Conservation (phyloP, 2,329 filamentous ascomycete species). For the Diaporthe velutina region DNA sequence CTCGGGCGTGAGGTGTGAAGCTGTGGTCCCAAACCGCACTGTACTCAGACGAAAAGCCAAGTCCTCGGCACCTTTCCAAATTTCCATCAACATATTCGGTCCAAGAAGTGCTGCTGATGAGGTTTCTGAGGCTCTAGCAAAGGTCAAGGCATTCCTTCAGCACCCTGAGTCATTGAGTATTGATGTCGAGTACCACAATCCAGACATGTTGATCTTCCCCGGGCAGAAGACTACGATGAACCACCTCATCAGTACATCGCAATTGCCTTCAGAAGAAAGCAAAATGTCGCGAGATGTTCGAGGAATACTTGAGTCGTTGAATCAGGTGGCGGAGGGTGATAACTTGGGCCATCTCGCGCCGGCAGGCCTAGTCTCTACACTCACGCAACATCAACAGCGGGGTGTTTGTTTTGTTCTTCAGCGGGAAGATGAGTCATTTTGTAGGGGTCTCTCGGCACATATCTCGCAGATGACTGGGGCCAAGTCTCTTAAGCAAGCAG, state of each 20-base stretch:
- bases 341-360: not conserved
- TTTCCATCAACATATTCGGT: constrained; percentile 1
- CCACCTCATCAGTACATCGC: not conserved
- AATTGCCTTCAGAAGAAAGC: not conserved
- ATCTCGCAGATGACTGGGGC: not conserved
- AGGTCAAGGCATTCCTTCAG: not conserved
- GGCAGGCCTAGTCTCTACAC: not conserved
- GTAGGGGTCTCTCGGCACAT: not conserved
- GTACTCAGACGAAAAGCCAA: not conserved
- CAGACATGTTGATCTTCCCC: not conserved
- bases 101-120: not conserved
- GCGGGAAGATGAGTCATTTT: not conserved
- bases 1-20: not conserved
- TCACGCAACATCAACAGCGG: not conserved
- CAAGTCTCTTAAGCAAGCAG: not conserved
- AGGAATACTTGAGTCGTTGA: constrained; percentile 1
- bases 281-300: not conserved
- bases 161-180: not conserved
- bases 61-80: not conserved
- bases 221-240: not conserved
- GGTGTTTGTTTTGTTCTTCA: not conserved
- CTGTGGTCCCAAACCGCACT: not conserved
- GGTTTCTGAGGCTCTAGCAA: not conserved
- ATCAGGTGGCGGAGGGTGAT: not conserved
- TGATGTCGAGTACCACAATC: not conserved